Percentiles rank a stretch among this genome's conserved stretches.
Evolutionary conservation across 2,329 filamentous ascomycete species (phyloP).

Genomic region (Penicillium sp.): DNA sequence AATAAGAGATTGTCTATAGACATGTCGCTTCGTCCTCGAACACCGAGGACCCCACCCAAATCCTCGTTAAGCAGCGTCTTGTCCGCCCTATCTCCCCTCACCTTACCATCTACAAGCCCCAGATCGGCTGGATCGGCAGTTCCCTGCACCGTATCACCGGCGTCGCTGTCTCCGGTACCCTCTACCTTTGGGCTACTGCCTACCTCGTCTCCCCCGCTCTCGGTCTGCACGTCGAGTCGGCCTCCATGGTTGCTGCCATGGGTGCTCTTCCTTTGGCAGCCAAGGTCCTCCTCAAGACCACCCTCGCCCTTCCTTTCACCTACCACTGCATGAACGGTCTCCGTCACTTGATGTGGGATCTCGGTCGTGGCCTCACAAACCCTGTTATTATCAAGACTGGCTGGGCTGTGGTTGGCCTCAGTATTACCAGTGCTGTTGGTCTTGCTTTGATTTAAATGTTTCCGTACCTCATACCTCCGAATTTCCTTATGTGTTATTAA

Average conservation of each 20-base stretch:
- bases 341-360: slow-evolving; percentile 70
- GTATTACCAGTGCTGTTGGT: slow-evolving; percentile 48
- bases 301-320: slow-evolving; percentile 63
- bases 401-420: slow-evolving; percentile 61
- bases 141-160: slow-evolving; percentile 84
- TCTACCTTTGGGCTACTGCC: slow-evolving; percentile 76
- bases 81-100: slow-evolving; percentile 81
- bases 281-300: slow-evolving; percentile 60
- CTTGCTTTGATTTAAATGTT: slow-evolving; percentile 46
- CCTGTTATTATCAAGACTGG: slow-evolving; percentile 63
- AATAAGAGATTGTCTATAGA: slow-evolving; percentile 23
- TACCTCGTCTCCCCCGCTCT: slow-evolving; percentile 78
- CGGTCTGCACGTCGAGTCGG: slow-evolving; percentile 67
- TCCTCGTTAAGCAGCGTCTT: slow-evolving; percentile 79
- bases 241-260: slow-evolving; percentile 62
- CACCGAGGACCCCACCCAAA: slow-evolving; percentile 40
- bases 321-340: slow-evolving; percentile 69
- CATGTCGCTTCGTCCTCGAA: slow-evolving; percentile 31
- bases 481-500: slow-evolving; percentile 31
- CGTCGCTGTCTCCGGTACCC: slow-evolving; percentile 63
- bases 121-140: slow-evolving; percentile 79
- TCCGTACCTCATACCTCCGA: slow-evolving; percentile 31
- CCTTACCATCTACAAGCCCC: slow-evolving; percentile 77
- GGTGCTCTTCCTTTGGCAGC: slow-evolving; percentile 58
- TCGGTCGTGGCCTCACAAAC: slow-evolving; percentile 61